Conservation (phyloP, 2,329 filamentous ascomycete species). For the Ascochyta lentis region DNA sequence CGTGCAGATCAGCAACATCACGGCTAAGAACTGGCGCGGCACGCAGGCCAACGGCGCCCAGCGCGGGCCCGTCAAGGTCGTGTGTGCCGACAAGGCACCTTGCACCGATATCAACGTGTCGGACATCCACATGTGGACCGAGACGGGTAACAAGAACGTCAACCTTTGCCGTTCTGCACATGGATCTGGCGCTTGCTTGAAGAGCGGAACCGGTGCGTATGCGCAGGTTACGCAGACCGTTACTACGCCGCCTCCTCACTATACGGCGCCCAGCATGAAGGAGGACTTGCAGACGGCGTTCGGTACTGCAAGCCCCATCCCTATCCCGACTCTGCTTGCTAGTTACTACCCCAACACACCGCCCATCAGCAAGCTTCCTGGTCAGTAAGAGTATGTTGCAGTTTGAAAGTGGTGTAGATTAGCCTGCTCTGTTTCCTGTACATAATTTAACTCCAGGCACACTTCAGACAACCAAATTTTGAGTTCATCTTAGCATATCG, state of each 20-base stretch:
- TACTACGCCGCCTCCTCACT: slow-evolving; percentile 47
- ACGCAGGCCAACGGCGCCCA: slow-evolving; percentile 57
- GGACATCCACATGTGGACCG: slow-evolving; percentile 62
- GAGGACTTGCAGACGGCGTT: slow-evolving; percentile 38
- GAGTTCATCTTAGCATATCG: background rate
- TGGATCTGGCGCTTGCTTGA: slow-evolving; percentile 57
- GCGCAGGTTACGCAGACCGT: slow-evolving; percentile 45
- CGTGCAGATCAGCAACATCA: slow-evolving; percentile 61
- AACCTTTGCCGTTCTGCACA: slow-evolving; percentile 60
- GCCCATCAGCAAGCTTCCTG: slow-evolving; percentile 42
- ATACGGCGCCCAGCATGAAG: slow-evolving; percentile 49
- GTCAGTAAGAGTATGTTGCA: slow-evolving; percentile 7
- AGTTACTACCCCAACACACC: slow-evolving; percentile 50
- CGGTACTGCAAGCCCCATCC: slow-evolving; percentile 46
- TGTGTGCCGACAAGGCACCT: slow-evolving; percentile 59
- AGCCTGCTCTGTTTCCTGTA: background rate
- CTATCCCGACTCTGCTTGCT: slow-evolving; percentile 51
- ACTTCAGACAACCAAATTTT: background rate
- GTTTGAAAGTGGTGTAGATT: background rate
- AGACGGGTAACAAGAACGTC: slow-evolving; percentile 50
- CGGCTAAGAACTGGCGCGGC: slow-evolving; percentile 63
- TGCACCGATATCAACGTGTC: slow-evolving; percentile 60
- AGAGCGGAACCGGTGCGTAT: slow-evolving; percentile 42
- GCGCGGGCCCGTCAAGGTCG: slow-evolving; percentile 61
- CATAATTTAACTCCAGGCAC: background rate